A percentile compares a stretch with the other conserved stretches of the same genome.
Conservation (phyloP, 2,329 filamentous ascomycete species). For the Exophiala sp. region DNA sequence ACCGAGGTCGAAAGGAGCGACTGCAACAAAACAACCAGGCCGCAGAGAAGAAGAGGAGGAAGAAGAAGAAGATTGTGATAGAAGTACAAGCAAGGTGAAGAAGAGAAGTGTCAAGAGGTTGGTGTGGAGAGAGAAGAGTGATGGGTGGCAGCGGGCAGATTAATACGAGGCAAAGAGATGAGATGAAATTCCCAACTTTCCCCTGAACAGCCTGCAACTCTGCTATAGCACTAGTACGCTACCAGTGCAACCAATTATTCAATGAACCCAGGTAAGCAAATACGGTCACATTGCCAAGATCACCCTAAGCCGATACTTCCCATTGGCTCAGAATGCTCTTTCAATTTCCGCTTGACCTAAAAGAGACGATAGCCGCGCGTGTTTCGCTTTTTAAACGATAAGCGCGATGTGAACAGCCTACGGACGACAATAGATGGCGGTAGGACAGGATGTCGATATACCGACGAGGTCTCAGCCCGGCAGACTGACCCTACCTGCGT, state of each 20-base stretch:
- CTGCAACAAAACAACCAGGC: slow-evolving; percentile 16
- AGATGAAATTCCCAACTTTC: slow-evolving; percentile 1
- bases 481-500: too few species aligned
- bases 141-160: slow-evolving; percentile 1
- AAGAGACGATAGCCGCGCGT: slow-evolving; percentile 24
- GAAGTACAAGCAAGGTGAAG: slow-evolving; percentile 5
- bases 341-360: slow-evolving; percentile 23
- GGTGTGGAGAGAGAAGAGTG: background rate
- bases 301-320: slow-evolving; percentile 13
- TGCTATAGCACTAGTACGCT: too few species aligned
- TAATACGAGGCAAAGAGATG: slow-evolving; percentile 17
- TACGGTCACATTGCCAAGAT: slow-evolving; percentile 14
- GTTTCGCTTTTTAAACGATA: slow-evolving; percentile 23
- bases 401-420: slow-evolving; percentile 5
- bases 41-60: background rate
- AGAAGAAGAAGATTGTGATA: slow-evolving; percentile 1
- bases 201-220: background rate
- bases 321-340: slow-evolving; percentile 15
- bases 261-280: background rate
- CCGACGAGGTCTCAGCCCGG: too few species aligned
- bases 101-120: slow-evolving; percentile 1
- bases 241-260: background rate
- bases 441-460: too few species aligned
- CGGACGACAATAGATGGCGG: background rate
- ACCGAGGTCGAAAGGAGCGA: slow-evolving; percentile 32